A percentile compares a stretch with the other conserved stretches of the same genome.
These are phyloP conservation scores for Hanseniaspora vineae DNA, from an alignment of 805 yeast species.

Conservation along the genomic window DNA sequence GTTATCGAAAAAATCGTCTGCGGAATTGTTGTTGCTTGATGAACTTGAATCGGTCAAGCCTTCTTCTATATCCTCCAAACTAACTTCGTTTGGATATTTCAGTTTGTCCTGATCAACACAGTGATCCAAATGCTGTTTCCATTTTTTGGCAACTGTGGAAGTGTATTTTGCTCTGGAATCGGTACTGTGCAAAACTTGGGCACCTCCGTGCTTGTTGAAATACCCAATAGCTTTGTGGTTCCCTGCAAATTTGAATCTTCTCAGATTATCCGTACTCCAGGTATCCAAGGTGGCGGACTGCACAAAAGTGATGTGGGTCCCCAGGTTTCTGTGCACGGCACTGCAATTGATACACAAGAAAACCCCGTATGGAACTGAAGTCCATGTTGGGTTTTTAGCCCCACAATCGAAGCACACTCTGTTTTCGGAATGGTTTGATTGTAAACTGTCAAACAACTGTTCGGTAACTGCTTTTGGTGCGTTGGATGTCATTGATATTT, in stretches of 20 bases:
- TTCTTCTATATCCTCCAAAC: conserved; percentile 26
- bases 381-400: conserved; percentile 94
- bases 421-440: conserved; percentile 53
- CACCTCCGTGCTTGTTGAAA: conserved; percentile 76
- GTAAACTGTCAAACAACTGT: conserved; percentile 48
- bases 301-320: conserved; percentile 92
- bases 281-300: conserved; percentile 85
- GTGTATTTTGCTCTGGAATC: conserved; percentile 73
- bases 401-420: conserved; percentile 88
- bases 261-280: conserved; percentile 83
- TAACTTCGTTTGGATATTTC: conserved; percentile 61
- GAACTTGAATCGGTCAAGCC: conserved; percentile 14
- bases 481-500: conserved; percentile 1
- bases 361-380: conserved; percentile 93
- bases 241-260: conserved; percentile 91
- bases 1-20: conserved; percentile 81
- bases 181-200: conserved; percentile 40
- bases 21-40: conserved; percentile 29
- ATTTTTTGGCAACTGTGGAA: conserved; percentile 64
- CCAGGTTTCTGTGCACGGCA: conserved; percentile 88
- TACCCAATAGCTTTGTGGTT: conserved; percentile 77
- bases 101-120: conserved; percentile 48
- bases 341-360: conserved; percentile 89
- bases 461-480: conserved; percentile 51
- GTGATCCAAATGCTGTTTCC: conserved; percentile 66